Evolutionary conservation across 2,329 filamentous ascomycete species (phyloP), one percentile per base, ranked within the genome.

Genomic region (Nemania bipapillata): DNA sequence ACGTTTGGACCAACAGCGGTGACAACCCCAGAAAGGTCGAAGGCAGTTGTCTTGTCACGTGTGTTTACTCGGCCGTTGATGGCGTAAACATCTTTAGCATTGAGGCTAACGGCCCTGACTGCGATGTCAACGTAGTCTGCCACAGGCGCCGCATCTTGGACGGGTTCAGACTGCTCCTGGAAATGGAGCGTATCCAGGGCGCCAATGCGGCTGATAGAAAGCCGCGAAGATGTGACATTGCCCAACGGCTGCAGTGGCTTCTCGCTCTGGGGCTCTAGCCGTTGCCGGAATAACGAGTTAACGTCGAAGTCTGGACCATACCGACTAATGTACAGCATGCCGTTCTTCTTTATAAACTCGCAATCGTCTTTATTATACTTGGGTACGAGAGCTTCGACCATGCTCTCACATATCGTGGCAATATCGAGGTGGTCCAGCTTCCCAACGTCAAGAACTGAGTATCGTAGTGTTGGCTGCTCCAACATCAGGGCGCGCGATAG

Each of bases 21-120:
- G 1, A 80, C 74, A 2, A 77, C 35, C 20, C 78, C 78, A n/a
- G 50, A 37, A 64, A 74, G 77, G 15, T 80, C 78, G 7, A 74
- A 53, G 1, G 71, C 65, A 12, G 61, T 74, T 0, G 70, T 65
- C 5, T 24, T 26, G 1, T 28, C 15, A 1, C 32, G 53, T 2
- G 75, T 79, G 22, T 78, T 76, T 2, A 73, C 69, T 24, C 71
- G 76, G 0, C 75, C 77, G 12, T 22, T 70, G 20, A 79, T 58
- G 1, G 70, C 71, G 47, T 79, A 76, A 4, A 75, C 47, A 26
- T 76, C 74, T 47, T 74, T 75, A 20, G 74, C 72, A 20, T 75
- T 75, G 15, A 76, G 52, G 4, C 74, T 69, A 0, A 72, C 66
- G 8, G 61, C 56, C 53, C 65, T 58, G 37, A 70, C 54, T 17